These are phyloP conservation scores for Marvania coccoides DNA, from an alignment of 139 green algal species.

Conservation along the genomic window DNA sequence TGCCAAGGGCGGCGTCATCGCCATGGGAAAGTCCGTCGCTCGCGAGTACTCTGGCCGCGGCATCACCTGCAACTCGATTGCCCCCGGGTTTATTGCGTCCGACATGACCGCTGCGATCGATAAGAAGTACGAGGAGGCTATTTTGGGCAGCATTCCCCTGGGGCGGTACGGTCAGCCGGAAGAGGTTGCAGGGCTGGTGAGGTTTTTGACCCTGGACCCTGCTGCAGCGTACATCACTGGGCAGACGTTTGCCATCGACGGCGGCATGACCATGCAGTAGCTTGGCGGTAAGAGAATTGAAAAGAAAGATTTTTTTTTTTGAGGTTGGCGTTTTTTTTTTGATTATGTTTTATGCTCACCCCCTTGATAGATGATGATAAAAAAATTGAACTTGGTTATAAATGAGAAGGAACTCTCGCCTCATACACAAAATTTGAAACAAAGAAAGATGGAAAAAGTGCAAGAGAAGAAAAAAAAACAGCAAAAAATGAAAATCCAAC, in stretches of 20 bases:
- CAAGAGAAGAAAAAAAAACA: background rate
- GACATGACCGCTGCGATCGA: slow-evolving; percentile 81
- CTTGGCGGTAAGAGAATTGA: too few species aligned
- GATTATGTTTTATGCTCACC: too few species aligned
- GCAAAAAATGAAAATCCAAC: background rate
- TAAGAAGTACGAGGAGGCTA: slow-evolving; percentile 83
- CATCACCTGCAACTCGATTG: slow-evolving; percentile 81
- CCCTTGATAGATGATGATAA: too few species aligned
- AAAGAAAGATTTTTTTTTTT: too few species aligned
- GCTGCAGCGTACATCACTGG: slow-evolving; percentile 94
- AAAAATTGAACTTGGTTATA: too few species aligned
- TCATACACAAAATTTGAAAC: background rate
- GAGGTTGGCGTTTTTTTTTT: too few species aligned
- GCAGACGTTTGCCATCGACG: slow-evolving; percentile 81
- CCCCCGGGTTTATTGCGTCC: slow-evolving; percentile 84
- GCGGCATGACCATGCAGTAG: slow-evolving; percentile 87
- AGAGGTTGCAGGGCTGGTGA: slow-evolving; percentile 82
- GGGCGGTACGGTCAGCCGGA: slow-evolving; percentile 77
- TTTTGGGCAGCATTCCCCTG: slow-evolving; percentile 76
- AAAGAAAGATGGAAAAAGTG: background rate
- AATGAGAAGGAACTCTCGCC: too few species aligned
- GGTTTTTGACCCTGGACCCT: slow-evolving; percentile 86
- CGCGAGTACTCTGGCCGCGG: slow-evolving; percentile 63
- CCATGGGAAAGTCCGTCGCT: slow-evolving; percentile 78
- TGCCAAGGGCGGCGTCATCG: slow-evolving; percentile 82